Evolutionary conservation across 2,329 filamentous ascomycete species (phyloP), one percentile per base, ranked within the genome.

Genomic region (Claviceps cyperi): DNA sequence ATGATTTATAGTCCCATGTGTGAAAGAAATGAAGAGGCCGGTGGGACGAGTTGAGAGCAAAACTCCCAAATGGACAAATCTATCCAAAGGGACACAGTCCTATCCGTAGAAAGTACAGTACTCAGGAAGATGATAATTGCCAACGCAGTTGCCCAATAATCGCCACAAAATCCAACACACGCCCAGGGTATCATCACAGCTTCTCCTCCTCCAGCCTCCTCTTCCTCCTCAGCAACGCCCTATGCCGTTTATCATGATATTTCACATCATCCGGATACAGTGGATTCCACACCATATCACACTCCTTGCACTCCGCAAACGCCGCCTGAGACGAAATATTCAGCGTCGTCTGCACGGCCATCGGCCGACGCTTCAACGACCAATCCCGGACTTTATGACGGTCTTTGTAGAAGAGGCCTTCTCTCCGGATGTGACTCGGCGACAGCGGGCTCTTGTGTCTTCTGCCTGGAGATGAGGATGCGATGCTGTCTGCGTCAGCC

Each of bases 201-300:
- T 54, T 52, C 46, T 56, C 56, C n/a, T 49, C 36, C 43, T 51
- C 50, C 46, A 47, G 62, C 43, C 53, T 64, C 53, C 54, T n/a
- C 41, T 50, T 60, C 15, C 55, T 56, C 43, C 60, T 55, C 13
- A 65, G 28, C 44, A 67, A 58, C 3, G 60, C 59, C 8, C 64
- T 63, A 49, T 72, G 69, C 36, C 64, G 61, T 50, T 67, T 69
- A 1, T 60, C 57, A 50, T 72, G 69, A 15, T 63, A 69, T 51
- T 66, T 71, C 15, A 70, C 69, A 50, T 72, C 69, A 28, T 66
- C 66, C 3, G 69, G 68, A 49, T 66, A 67, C 5, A 70, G 54
- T 0, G 69, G 69, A 47, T 72, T 72, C 62, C 67, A 72, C 7
- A 72, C 65, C 1, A 63, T 70, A 48, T 70, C 60, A 53, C 69